Evolutionary conservation across 768 basidiomycete species (phyloP).

Genomic region (Daedaleopsis sinensis): DNA sequence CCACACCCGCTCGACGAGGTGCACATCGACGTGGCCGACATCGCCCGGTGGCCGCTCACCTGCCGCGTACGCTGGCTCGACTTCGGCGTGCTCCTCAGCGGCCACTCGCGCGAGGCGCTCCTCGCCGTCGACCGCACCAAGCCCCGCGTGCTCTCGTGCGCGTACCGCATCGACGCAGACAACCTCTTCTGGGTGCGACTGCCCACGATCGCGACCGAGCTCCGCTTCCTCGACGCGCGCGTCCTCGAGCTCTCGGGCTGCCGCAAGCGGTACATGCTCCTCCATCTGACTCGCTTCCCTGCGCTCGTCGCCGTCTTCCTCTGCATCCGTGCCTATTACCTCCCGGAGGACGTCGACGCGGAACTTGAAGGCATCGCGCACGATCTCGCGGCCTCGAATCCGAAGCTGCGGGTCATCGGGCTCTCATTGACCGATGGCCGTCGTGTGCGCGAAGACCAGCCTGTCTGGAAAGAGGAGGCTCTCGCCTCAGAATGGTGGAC

Average conservation of each 20-base stretch:
- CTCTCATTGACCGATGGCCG: slow-evolving; percentile 9
- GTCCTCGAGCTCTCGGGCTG: slow-evolving; percentile 3
- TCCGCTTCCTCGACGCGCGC: slow-evolving; percentile 12
- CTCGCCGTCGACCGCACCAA: not conserved
- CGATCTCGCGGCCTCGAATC: not conserved
- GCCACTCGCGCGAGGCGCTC: slow-evolving; percentile 5
- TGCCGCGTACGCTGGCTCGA: slow-evolving; percentile 14
- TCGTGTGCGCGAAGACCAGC: slow-evolving; percentile 8
- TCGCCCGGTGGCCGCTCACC: slow-evolving; percentile 11
- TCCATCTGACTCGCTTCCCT: no score
- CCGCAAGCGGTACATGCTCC: not conserved
- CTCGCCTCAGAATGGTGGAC: slow-evolving; percentile 5
- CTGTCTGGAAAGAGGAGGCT: slow-evolving; percentile 10
- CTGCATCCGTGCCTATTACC: slow-evolving; percentile 12
- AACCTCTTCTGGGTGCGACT: slow-evolving; percentile 12
- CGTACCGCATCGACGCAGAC: slow-evolving; percentile 6
- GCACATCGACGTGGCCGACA: slow-evolving; percentile 11
- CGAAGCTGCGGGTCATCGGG: slow-evolving; percentile 4
- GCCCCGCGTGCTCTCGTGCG: slow-evolving; percentile 10
- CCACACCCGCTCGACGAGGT: slow-evolving; percentile 1
- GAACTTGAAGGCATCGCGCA: slow-evolving; percentile 3
- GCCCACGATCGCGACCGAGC: slow-evolving; percentile 1
- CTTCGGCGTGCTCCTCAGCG: slow-evolving; percentile 2
- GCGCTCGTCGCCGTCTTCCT: slow-evolving; percentile 2
- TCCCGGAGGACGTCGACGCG: not conserved